Evolutionary conservation across 495 filamentous ascomycete genomes (phyloP).

Genomic region (Rostrohypoxylon terebratum): DNA sequence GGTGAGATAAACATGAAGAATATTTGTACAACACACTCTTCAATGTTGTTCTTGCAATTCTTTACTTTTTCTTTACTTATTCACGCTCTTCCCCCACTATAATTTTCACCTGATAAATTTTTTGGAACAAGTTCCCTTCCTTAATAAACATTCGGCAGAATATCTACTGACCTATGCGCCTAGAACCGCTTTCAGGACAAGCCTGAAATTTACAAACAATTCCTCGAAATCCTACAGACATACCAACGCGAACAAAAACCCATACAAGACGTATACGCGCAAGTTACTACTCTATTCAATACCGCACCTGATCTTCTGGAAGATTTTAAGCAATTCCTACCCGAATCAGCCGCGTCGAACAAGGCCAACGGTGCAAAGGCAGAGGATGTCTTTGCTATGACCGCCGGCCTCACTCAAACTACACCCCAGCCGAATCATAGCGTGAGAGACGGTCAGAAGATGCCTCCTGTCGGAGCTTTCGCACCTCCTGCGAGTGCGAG

Average conservation of each 20-base stretch:
- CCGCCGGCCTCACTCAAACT: slow-evolving; percentile 53
- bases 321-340: slow-evolving; percentile 99
- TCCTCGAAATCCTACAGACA: slow-evolving; percentile 97
- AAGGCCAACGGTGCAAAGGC: slow-evolving; percentile 77
- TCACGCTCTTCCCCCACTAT: slow-evolving; percentile 27
- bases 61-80: too few relatives aligned
- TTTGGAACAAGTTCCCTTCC: background rate
- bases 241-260: slow-evolving; percentile 99
- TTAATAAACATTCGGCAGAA: background rate
- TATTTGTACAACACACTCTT: background rate
- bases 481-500: slow-evolving; percentile 81
- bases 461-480: slow-evolving; percentile 96
- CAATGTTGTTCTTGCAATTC: too few relatives aligned
- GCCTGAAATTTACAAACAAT: slow-evolving; percentile 99
- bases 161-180: slow-evolving; percentile 29
- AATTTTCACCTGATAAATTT: slow-evolving; percentile 21
- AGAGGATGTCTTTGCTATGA: slow-evolving; percentile 72
- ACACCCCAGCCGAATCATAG: slow-evolving; percentile 60
- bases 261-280: slow-evolving; percentile 97
- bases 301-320: slow-evolving; percentile 95
- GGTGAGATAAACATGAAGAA: slow-evolving; percentile 62
- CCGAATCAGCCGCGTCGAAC: slow-evolving; percentile 92
- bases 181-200: slow-evolving; percentile 95
- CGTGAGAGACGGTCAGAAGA: slow-evolving; percentile 68
- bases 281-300: slow-evolving; percentile 94